phyloP scores from a whole-genome alignment of 169 alveolate genomes.

The Plasmodium gallinaceum region DNA sequence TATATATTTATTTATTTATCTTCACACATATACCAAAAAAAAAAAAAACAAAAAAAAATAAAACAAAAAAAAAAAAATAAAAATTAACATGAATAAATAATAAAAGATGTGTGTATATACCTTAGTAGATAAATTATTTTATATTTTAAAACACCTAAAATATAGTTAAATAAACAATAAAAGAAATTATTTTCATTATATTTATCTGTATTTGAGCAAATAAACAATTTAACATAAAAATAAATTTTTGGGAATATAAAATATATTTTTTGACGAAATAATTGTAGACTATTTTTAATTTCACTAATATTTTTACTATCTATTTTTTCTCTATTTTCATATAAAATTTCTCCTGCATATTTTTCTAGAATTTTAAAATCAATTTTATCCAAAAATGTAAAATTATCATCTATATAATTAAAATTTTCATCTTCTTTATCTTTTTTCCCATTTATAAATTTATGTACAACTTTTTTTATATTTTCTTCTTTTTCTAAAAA shows the following conservation, averaged over 20 bases:
- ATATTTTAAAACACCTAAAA: slow-evolving; percentile 54
- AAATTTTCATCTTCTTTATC: background rate
- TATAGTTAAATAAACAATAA: slow-evolving; percentile 22
- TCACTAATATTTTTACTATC: slow-evolving; percentile 4
- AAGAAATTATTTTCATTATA: slow-evolving; percentile 46
- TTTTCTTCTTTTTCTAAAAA: slow-evolving; percentile 35
- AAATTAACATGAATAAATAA: too few relatives aligned
- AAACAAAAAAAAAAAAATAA: too few relatives aligned
- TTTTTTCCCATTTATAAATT: slow-evolving; percentile 22
- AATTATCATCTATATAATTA: background rate
- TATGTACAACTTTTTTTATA: slow-evolving; percentile 27
- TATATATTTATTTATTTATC: background rate
- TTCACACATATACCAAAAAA: background rate
- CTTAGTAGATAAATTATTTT: slow-evolving; percentile 46
- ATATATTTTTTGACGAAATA: slow-evolving; percentile 36
- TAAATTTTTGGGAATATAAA: slow-evolving; percentile 58
- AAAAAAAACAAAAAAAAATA: background rate
- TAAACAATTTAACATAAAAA: slow-evolving; percentile 68
- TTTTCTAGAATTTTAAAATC: slow-evolving; percentile 25
- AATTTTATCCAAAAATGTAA: slow-evolving; percentile 21
- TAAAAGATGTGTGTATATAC: slow-evolving; percentile 11
- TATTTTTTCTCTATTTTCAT: background rate
- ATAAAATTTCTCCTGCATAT: slow-evolving; percentile 7
- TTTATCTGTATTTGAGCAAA: slow-evolving; percentile 51
- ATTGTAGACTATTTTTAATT: slow-evolving; percentile 25